Evolutionary conservation across 2,329 filamentous ascomycete species (phyloP).

Genomic region (Xylariaceae sp.): DNA sequence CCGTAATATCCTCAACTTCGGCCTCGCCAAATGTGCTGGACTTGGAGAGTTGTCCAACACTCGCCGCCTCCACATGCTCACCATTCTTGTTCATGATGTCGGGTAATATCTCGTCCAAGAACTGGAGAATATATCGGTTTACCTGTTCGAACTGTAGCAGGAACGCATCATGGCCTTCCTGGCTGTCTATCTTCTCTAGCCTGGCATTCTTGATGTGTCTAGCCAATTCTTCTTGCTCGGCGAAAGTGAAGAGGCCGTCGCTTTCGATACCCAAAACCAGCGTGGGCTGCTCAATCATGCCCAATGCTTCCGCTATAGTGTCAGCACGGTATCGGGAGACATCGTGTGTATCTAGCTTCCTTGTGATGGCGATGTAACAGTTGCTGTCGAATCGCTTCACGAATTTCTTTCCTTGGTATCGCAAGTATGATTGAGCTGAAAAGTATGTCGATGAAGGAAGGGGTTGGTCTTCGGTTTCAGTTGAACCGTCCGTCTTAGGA

Average conservation of each 20-base stretch:
- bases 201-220: conserved; percentile 70
- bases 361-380: conserved; percentile 97
- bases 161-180: conserved; percentile 95
- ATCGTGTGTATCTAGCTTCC: conserved; percentile 96
- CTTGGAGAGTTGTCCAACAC: conserved; percentile 65
- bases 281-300: conserved; percentile 79
- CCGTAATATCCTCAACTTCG: conserved; percentile 93
- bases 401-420: conserved; percentile 95
- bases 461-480: conserved; percentile 48
- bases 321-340: conserved; percentile 71
- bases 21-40: conserved; percentile 92
- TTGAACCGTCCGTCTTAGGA: conserved; percentile 47
- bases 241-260: conserved; percentile 94
- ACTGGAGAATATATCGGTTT: conserved; percentile 78
- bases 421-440: conserved; percentile 93
- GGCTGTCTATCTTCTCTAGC: conserved; percentile 83
- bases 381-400: conserved; percentile 97
- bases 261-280: conserved; percentile 91
- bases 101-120: conserved; percentile 74
- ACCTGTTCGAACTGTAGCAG: conserved; percentile 96
- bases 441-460: conserved; percentile 76
- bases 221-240: conserved; percentile 90
- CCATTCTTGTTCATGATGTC: conserved; percentile 75
- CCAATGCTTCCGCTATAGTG: conserved; percentile 67
- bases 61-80: conserved; percentile 39